Evolutionary conservation across 345 rosid genomes (phyloP), one percentile per base, ranked within the genome.

Genomic region (Kernera saxatilis): DNA sequence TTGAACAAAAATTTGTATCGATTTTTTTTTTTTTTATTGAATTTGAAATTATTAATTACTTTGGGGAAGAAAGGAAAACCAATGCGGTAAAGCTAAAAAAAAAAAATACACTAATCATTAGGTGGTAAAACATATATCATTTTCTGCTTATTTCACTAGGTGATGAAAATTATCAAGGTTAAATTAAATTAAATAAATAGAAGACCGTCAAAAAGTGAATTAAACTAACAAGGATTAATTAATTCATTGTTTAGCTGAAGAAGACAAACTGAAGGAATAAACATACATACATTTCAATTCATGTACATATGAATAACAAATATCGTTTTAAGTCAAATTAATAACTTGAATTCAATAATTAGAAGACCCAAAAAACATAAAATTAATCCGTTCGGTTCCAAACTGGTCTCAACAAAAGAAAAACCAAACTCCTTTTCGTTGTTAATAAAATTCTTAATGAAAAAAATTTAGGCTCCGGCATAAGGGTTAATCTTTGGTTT

Each of bases 401-500:
- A 57, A 57, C 22, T 57, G 45, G 46, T 33, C 37, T 29, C 78
- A 67, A 49, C 50, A 59, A 67, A 50, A 48, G 66, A 27, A 66
- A 61, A 56, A 58, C 17, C 45, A 57, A 66, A 56, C 67, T 33
- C 62, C n/a, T 54, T 53, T 40, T 40, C 49, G 17, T 15, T 37
- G 30, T 64, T 37, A 17, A 46, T 56, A 45, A 35, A 56, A 35
- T 19, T 26, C 8, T 10, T 9, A 56, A 46, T 19, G 12, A 46
- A 73, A 19, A 22, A 54, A 22, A 59, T 9, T 74, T 69, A 75
- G 7, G 74, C 79, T 53, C 79, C 79, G 22, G 76, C 79, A 82
- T 88, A 90, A 32, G 93, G 94, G 29, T 74, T 50, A 13, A 91
- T 84, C 84, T 73, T 77, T 22, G 91, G 83, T 75, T 86, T 4